Evolutionary conservation across 1,284 basidiomycete species (phyloP).

Genomic region (Retiboletus fuscus): DNA sequence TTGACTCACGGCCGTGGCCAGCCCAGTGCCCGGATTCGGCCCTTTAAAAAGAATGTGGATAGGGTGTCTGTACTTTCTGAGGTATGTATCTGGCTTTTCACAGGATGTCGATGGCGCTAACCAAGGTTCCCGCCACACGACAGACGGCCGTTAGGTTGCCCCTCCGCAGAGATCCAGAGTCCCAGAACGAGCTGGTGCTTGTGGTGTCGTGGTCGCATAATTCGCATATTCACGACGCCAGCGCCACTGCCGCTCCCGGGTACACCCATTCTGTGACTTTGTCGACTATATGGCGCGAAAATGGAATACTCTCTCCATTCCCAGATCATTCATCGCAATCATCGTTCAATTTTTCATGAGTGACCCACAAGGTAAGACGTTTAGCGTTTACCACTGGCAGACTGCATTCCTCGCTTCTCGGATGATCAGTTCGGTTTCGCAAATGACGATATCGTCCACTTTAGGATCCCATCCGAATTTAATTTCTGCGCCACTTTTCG

Average conservation of each 20-base stretch:
- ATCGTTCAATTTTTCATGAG: not conserved
- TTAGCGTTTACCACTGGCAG: not conserved
- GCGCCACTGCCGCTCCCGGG: not conserved
- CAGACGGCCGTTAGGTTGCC: not conserved
- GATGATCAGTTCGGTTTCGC: constrained; percentile 8
- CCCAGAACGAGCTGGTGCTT: not conserved
- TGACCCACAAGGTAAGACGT: not conserved
- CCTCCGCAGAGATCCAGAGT: not conserved
- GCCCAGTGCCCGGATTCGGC: not conserved
- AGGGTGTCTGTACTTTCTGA: not conserved
- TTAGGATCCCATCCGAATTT: not conserved
- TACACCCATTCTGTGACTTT: not conserved
- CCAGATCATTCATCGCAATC: constrained; percentile 1
- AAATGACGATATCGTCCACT: constrained; percentile 8
- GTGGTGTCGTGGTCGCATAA: not conserved
- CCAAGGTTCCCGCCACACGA: not conserved
- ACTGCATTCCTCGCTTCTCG: constrained; percentile 3
- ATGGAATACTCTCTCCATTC: constrained; percentile 12
- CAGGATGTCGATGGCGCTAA: not conserved
- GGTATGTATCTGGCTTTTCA: constrained; percentile 11
- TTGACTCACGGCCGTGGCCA: not conserved
- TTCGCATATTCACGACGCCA: not conserved
- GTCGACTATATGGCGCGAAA: not conserved
- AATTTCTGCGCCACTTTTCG: constrained; percentile 10
- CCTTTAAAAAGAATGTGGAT: not conserved